These are phyloP conservation scores for Pythium sp. DNA, from an alignment of 352 stramenopile genomes.

Conservation along the genomic window DNA sequence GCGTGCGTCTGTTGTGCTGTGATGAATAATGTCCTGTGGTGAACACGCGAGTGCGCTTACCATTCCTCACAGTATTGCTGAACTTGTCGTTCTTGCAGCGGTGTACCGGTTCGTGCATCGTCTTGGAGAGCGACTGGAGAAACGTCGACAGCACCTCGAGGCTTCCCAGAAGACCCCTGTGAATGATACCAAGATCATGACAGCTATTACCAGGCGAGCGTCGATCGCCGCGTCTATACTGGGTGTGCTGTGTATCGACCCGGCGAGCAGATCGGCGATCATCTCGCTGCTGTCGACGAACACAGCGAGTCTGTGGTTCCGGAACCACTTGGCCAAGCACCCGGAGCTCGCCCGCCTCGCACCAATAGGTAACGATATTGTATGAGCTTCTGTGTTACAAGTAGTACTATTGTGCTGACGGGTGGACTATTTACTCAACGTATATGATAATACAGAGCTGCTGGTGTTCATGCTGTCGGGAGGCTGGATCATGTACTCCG, in stretches of 20 bases:
- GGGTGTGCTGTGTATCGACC: slow-evolving; percentile 29
- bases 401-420: neutral
- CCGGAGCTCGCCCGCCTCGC: slow-evolving; percentile 31
- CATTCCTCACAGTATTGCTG: slow-evolving; percentile 1
- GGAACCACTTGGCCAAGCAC: slow-evolving; percentile 24
- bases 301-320: slow-evolving; percentile 37
- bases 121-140: slow-evolving; percentile 14
- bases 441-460: slow-evolving; percentile 30
- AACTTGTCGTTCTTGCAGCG: slow-evolving; percentile 19
- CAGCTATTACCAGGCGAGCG: slow-evolving; percentile 15
- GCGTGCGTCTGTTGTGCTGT: slow-evolving; percentile 5
- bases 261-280: slow-evolving; percentile 38
- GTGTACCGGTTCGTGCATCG: slow-evolving; percentile 44
- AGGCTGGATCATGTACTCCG: slow-evolving; percentile 64
- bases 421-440: neutral
- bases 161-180: neutral
- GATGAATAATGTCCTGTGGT: neutral
- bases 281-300: slow-evolving; percentile 55
- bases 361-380: slow-evolving; percentile 19
- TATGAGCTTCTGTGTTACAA: neutral
- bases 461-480: slow-evolving; percentile 44
- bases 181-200: neutral
- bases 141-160: slow-evolving; percentile 3
- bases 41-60: neutral
- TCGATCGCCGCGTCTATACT: slow-evolving; percentile 34